Evolutionary conservation across 768 basidiomycete species (phyloP).

Genomic region (Goffeauzyma gilvescens): DNA sequence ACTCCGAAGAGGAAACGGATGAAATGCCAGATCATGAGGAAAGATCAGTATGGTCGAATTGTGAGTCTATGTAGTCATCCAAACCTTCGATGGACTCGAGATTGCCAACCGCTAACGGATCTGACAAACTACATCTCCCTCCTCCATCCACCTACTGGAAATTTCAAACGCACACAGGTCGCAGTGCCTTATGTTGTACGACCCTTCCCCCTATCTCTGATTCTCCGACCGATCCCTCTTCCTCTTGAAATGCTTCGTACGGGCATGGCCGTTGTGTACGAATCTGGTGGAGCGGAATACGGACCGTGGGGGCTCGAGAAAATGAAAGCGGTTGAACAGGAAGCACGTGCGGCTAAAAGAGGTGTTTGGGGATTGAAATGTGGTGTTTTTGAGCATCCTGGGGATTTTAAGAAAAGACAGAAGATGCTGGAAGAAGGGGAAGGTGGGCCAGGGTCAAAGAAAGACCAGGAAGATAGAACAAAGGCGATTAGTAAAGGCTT

Average conservation of each 20-base stretch:
- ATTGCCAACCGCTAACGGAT: too few species aligned
- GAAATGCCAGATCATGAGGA: conserved; percentile 50
- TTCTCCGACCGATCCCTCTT: conserved; percentile 45
- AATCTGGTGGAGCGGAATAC: conserved; percentile 60
- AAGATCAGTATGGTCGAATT: conserved; percentile 67
- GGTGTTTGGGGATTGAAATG: conserved; percentile 57
- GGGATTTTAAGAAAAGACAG: conserved; percentile 55
- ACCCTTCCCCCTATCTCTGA: too few species aligned
- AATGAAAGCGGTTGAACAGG: conserved; percentile 44
- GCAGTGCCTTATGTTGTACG: conserved; percentile 45
- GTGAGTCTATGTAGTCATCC: conserved; percentile 40
- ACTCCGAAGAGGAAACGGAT: conserved; percentile 43
- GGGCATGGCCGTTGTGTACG: conserved; percentile 59
- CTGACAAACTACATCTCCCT: too few species aligned
- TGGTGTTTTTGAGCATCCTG: conserved; percentile 45
- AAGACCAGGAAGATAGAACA: not conserved
- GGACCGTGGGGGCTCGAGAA: conserved; percentile 48
- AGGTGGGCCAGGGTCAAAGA: not conserved
- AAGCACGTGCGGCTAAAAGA: conserved; percentile 45
- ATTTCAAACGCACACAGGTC: conserved; percentile 46
- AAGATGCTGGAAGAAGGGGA: conserved; percentile 18
- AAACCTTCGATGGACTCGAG: not conserved
- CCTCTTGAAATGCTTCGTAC: conserved; percentile 54
- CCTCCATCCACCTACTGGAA: too few species aligned
- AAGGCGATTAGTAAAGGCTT: not conserved